Evolutionary conservation across 2,329 filamentous ascomycete genomes (phyloP).

Genomic region (Xylariaceae sp.): DNA sequence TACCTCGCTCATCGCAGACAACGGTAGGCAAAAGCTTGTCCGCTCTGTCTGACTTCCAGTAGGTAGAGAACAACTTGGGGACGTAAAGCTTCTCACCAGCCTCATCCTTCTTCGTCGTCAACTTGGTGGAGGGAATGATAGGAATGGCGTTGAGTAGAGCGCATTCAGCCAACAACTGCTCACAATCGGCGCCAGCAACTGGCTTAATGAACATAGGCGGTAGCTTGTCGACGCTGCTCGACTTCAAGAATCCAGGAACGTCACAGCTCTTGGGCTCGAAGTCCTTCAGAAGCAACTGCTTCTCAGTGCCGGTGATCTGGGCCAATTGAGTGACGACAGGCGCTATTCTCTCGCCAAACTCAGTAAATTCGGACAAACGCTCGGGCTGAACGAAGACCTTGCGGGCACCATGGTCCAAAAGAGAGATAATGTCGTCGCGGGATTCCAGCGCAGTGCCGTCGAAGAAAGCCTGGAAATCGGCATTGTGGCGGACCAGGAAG

Average conservation of each 20-base stretch:
- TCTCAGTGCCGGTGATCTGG: conserved; percentile 40
- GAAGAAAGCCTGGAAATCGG: conserved; percentile 61
- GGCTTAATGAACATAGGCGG: conserved; percentile 49
- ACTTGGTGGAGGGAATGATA: conserved; percentile 63
- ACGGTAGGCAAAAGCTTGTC: conserved; percentile 86
- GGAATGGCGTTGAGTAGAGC: conserved; percentile 57
- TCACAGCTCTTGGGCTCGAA: conserved; percentile 43
- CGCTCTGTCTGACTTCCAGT: conserved; percentile 72
- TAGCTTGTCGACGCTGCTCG: conserved; percentile 42
- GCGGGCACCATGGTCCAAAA: conserved; percentile 79
- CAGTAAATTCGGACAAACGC: conserved; percentile 56
- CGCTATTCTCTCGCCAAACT: conserved; percentile 53
- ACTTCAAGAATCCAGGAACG: conserved; percentile 40
- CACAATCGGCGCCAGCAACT: conserved; percentile 40
- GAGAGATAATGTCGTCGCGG: conserved; percentile 66
- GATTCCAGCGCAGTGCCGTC: conserved; percentile 67
- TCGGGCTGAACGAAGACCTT: conserved; percentile 75
- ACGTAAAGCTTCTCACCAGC: conserved; percentile 55
- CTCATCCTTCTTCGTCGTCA: conserved; percentile 65
- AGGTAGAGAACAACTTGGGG: conserved; percentile 64
- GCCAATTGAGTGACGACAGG: conserved; percentile 45
- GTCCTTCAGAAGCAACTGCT: conserved; percentile 49
- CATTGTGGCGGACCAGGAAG: conserved; percentile 46
- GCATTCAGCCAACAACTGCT: conserved; percentile 43
- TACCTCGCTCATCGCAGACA: conserved; percentile 81